A percentile compares a stretch with the other conserved stretches of the same genome.
Conservation (phyloP, 345 rosid genomes). For the Salix koriyanagi region DNA sequence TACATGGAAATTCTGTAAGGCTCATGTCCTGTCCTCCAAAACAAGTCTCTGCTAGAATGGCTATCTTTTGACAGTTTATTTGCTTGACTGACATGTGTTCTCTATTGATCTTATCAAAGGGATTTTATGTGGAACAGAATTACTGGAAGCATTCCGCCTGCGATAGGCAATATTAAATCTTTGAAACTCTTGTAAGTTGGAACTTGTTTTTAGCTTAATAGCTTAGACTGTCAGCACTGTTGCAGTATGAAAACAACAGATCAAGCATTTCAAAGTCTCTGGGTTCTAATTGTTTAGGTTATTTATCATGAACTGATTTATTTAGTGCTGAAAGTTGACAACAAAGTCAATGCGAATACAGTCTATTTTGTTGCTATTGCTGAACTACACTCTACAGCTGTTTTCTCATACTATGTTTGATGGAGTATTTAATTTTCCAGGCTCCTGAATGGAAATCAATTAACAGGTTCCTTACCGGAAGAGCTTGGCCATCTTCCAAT, state of each 20-base stretch:
- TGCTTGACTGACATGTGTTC: slow-evolving; percentile 13
- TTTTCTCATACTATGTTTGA: slow-evolving; percentile 16
- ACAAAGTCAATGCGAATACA: background rate
- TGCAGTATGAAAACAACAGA: background rate
- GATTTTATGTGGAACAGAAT: slow-evolving; percentile 95
- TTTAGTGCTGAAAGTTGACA: background rate
- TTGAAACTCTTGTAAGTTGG: slow-evolving; percentile 74
- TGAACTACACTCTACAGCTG: background rate
- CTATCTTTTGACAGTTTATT: background rate
- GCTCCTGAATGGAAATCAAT: slow-evolving; percentile 82
- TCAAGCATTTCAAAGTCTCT: background rate
- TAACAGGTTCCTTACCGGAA: slow-evolving; percentile 74
- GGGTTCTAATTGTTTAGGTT: background rate
- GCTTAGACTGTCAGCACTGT: background rate
- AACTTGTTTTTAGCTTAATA: slow-evolving; percentile 7
- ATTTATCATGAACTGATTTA: background rate
- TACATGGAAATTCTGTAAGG: slow-evolving; percentile 62
- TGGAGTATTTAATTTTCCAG: slow-evolving; percentile 40
- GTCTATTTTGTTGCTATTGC: background rate
- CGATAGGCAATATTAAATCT: slow-evolving; percentile 74
- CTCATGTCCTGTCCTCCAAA: slow-evolving; percentile 2
- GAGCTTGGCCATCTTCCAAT: slow-evolving; percentile 86
- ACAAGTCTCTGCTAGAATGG: background rate
- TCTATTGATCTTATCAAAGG: slow-evolving; percentile 37
- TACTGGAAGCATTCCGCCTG: slow-evolving; percentile 79